Conservation (phyloP, 768 basidiomycete genomes). For the Leccinellum luteum region DNA sequence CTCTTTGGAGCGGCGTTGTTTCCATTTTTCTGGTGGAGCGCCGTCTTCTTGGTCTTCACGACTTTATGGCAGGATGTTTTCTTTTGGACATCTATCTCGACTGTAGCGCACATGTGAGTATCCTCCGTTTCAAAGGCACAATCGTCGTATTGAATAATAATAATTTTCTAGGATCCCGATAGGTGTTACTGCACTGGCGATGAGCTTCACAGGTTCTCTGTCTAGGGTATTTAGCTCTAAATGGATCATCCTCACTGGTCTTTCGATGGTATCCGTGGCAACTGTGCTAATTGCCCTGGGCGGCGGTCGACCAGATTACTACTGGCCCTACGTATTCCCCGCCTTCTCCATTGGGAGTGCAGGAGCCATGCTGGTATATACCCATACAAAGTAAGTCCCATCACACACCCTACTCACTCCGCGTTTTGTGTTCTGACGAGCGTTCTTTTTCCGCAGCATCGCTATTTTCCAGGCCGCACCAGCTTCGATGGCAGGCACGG, state of each 20-base stretch:
- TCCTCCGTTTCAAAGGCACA: background rate
- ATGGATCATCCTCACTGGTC: conserved; percentile 45
- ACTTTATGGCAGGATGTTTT: conserved; percentile 41
- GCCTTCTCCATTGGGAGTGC: conserved; percentile 47
- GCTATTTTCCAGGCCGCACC: conserved; percentile 50
- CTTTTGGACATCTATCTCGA: conserved; percentile 40
- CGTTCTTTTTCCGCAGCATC: conserved; percentile 35
- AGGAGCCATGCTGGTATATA: conserved; percentile 45
- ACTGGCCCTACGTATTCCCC: conserved; percentile 50
- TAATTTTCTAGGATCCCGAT: conserved; percentile 37
- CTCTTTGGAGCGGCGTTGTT: conserved; percentile 37
- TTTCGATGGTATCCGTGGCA: conserved; percentile 36
- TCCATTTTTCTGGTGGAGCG: conserved; percentile 43
- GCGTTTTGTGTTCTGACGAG: background rate
- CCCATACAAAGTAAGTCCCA: conserved; percentile 44
- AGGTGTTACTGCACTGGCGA: conserved; percentile 37
- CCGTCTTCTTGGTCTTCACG: conserved; percentile 33
- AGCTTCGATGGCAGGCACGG: conserved; percentile 47
- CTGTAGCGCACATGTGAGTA: conserved; percentile 39
- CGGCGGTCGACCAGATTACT: conserved; percentile 38
- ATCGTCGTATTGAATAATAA: background rate
- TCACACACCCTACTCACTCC: background rate
- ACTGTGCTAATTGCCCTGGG: conserved; percentile 45
- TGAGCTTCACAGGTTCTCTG: conserved; percentile 40
- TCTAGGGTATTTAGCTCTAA: conserved; percentile 39